These are phyloP conservation scores for Fusarium domesticum DNA, from an alignment of 2,329 filamentous ascomycete species.

Conservation along the genomic window DNA sequence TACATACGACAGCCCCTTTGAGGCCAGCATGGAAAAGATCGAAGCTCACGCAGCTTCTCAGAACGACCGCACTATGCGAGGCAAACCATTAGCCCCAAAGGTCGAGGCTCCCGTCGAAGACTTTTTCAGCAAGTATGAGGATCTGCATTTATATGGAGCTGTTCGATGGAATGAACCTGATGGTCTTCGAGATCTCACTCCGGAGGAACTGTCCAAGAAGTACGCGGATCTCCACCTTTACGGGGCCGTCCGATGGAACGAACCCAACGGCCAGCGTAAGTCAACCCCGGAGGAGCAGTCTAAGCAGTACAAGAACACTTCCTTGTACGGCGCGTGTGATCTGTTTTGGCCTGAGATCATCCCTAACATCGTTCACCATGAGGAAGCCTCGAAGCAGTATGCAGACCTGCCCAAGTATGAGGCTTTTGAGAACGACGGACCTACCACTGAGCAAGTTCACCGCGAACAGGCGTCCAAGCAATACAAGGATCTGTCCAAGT, in stretches of 20 bases:
- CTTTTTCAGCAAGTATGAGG: conserved; percentile 37
- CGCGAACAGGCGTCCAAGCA: conserved; percentile 38
- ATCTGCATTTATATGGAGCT: conserved; percentile 41
- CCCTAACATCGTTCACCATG: conserved; percentile 27
- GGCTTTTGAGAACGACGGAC: conserved; percentile 30
- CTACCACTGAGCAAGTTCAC: conserved; percentile 22
- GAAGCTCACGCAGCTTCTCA: conserved; percentile 30
- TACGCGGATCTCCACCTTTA: conserved; percentile 41
- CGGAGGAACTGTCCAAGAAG: conserved; percentile 36
- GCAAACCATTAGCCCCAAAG: conserved; percentile 37
- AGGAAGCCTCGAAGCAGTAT: conserved; percentile 33
- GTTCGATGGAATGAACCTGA: conserved; percentile 40
- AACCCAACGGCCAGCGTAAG: conserved; percentile 34
- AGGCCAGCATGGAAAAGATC: conserved; percentile 32
- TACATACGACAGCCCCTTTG: conserved; percentile 36
- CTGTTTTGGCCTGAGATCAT: conserved; percentile 12
- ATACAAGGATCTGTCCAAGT: conserved; percentile 37
- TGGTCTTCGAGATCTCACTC: conserved; percentile 35
- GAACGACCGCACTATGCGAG: conserved; percentile 32
- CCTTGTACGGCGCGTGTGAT: conserved; percentile 32
- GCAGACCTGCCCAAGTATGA: conserved; percentile 28
- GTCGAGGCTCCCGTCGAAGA: conserved; percentile 31
- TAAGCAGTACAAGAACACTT: conserved; percentile 39
- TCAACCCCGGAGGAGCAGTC: conserved; percentile 38
- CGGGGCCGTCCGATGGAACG: conserved; percentile 36